These are phyloP conservation scores for Lepidopterella palustris DNA, from an alignment of 495 filamentous ascomycete species.

Conservation along the genomic window DNA sequence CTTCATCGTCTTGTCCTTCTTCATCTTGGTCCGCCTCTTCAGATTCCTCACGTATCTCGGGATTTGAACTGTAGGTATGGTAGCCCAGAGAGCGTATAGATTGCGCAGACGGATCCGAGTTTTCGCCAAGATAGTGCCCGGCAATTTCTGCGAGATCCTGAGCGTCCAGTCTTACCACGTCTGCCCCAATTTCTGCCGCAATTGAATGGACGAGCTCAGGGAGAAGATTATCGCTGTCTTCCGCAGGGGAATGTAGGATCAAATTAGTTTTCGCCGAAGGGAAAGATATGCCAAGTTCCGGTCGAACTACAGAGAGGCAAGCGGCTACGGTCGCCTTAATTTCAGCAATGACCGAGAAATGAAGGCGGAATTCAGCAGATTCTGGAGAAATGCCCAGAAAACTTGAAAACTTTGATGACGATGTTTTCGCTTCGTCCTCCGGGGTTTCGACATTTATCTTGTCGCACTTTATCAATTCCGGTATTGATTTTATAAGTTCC, in stretches of 20 bases:
- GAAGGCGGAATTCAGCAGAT: not conserved
- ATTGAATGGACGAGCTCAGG: conserved; percentile 52
- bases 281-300: conserved; percentile 26
- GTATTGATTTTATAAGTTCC: conserved; percentile 13
- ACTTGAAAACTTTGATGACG: no score
- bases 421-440: no score
- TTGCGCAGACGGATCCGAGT: conserved; percentile 31
- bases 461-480: no score
- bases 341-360: conserved; percentile 12
- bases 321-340: conserved; percentile 20
- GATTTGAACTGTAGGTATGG: conserved; percentile 30
- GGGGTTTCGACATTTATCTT: no score
- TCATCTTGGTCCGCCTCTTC: conserved; percentile 26
- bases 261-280: conserved; percentile 57
- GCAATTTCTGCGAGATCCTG: conserved; percentile 74
- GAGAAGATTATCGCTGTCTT: conserved; percentile 51
- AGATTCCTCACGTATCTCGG: conserved; percentile 23
- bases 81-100: conserved; percentile 36
- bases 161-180: conserved; percentile 70
- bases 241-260: conserved; percentile 57
- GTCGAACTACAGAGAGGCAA: conserved; percentile 10
- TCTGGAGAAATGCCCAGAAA: conserved; percentile 31
- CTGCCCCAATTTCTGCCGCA: conserved; percentile 57
- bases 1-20: conserved; percentile 20
- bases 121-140: conserved; percentile 64